These are phyloP conservation scores for Ambrosia hybrid DNA, from an alignment of 140 eudicot species.

Conservation along the genomic window DNA sequence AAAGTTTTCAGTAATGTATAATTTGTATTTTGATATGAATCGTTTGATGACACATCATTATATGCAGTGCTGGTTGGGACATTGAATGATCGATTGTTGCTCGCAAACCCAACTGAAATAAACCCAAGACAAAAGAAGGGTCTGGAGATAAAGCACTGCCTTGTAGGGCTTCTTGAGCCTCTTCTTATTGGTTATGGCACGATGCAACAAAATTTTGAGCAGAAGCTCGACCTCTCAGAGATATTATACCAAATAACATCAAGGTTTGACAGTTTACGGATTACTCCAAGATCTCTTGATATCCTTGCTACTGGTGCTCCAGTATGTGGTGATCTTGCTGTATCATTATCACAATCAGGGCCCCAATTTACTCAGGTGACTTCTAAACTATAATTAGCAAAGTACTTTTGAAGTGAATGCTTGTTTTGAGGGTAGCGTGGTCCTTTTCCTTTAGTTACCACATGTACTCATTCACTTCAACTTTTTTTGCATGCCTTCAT, in stretches of 20 bases:
- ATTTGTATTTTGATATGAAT: slow-evolving; percentile 21
- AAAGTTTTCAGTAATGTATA: not conserved
- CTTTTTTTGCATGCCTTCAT: too few species aligned
- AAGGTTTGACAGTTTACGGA: slow-evolving; percentile 97
- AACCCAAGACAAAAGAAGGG: slow-evolving; percentile 91
- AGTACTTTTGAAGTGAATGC: not conserved
- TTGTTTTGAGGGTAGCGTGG: slow-evolving; percentile 1
- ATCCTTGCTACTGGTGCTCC: slow-evolving; percentile 95
- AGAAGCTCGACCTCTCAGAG: slow-evolving; percentile 98
- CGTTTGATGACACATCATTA: slow-evolving; percentile 15
- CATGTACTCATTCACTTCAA: too few species aligned
- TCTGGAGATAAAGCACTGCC: slow-evolving; percentile 78
- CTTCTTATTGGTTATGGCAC: slow-evolving; percentile 97
- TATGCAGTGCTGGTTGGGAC: slow-evolving; percentile 85
- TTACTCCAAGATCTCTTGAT: slow-evolving; percentile 97
- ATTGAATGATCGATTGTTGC: slow-evolving; percentile 82
- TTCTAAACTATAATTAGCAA: not conserved
- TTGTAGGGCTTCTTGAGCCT: slow-evolving; percentile 98
- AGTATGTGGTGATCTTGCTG: slow-evolving; percentile 98
- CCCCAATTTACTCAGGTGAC: slow-evolving; percentile 97
- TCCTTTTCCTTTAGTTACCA: not conserved
- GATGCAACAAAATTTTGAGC: slow-evolving; percentile 94
- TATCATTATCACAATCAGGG: slow-evolving; percentile 93
- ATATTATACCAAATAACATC: slow-evolving; percentile 92
- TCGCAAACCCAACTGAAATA: slow-evolving; percentile 84